Percentiles rank a stretch among this genome's conserved stretches.
Evolutionary conservation across 1,139 yeast genomes (phyloP).

Genomic region (Suhomyces taliae): DNA sequence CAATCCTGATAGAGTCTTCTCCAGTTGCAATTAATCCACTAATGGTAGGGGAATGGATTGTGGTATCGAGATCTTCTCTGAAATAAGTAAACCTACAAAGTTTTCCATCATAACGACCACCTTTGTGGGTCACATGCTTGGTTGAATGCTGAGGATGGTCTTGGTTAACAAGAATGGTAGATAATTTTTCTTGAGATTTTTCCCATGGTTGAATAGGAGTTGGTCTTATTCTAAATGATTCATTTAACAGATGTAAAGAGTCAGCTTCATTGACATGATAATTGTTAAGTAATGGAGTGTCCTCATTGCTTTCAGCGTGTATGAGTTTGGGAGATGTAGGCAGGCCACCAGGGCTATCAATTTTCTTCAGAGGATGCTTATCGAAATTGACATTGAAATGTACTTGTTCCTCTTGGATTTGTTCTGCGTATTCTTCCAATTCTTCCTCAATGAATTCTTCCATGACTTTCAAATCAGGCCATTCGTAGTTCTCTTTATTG

Average conservation of each 20-base stretch:
- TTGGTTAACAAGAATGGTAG: constrained; percentile 30
- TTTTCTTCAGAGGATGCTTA: constrained; percentile 12
- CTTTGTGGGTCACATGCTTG: constrained; percentile 9
- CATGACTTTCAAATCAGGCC: constrained; percentile 83
- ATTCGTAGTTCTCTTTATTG: constrained; percentile 28
- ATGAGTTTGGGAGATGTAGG: constrained; percentile 3
- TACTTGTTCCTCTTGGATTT: constrained; percentile 15
- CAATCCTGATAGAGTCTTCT: neutral
- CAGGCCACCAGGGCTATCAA: constrained; percentile 1
- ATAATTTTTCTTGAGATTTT: constrained; percentile 33
- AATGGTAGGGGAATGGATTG: constrained; percentile 86
- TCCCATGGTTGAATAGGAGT: constrained; percentile 80
- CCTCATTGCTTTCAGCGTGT: constrained; percentile 14
- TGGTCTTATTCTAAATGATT: constrained; percentile 68
- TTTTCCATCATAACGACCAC: constrained; percentile 30
- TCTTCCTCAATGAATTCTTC: constrained; percentile 80
- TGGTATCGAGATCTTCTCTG: constrained; percentile 82
- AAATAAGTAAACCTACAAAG: constrained; percentile 80
- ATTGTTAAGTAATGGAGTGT: constrained; percentile 31
- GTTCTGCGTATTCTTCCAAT: constrained; percentile 36
- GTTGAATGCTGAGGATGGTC: constrained; percentile 5
- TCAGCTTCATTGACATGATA: constrained; percentile 67
- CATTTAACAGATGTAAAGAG: constrained; percentile 36
- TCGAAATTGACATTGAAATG: constrained; percentile 27
- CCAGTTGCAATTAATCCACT: constrained; percentile 60